These are phyloP conservation scores for Beta corolliflora DNA, from an alignment of 179 eudicot species.

Conservation along the genomic window DNA sequence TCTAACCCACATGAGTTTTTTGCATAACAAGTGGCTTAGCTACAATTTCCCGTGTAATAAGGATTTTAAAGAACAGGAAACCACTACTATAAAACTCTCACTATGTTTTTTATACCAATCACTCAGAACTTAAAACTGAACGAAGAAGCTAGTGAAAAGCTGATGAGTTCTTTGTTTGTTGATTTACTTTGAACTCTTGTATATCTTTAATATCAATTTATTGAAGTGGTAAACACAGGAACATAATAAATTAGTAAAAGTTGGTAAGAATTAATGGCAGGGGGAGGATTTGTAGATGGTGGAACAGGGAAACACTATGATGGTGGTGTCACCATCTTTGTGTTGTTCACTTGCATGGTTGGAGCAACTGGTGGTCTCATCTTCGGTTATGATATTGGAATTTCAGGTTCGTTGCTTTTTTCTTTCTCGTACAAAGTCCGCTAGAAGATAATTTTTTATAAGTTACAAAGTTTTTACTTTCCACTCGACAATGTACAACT, in stretches of 20 bases:
- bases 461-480: no score
- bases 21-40: constrained; percentile 18
- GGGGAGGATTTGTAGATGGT: constrained; percentile 22
- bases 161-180: no score
- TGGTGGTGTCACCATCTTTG: constrained; percentile 31
- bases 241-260: no score
- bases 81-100: not conserved
- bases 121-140: not conserved
- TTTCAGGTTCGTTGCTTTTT: constrained; percentile 27
- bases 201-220: no score
- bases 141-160: not conserved
- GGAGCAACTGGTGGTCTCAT: constrained; percentile 42
- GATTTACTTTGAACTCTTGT: not conserved
- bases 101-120: not conserved
- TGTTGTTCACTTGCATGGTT: constrained; percentile 33
- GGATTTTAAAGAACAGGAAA: not conserved
- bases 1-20: not conserved
- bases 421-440: no score
- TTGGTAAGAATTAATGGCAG: constrained; percentile 28
- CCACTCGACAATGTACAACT: no score
- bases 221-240: no score
- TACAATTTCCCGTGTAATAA: constrained; percentile 9
- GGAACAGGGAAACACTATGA: constrained; percentile 15
- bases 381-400: constrained; percentile 41
- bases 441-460: no score